Conservation (phyloP, 495 filamentous ascomycete genomes). For the Penicillium pancosmium region DNA sequence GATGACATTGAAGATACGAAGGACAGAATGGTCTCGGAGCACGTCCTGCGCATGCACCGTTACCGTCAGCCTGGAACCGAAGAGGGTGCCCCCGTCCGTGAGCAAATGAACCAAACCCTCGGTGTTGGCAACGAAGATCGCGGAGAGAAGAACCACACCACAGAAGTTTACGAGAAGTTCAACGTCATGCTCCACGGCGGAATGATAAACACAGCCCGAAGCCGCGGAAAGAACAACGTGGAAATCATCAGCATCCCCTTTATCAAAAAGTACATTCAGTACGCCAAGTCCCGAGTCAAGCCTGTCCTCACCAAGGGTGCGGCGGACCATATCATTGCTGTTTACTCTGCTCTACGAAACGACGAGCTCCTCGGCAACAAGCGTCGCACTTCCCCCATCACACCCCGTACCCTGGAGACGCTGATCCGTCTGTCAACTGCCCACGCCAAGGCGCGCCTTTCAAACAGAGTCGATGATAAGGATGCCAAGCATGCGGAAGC, state of each 20-base stretch:
- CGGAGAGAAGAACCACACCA: constrained; percentile 69
- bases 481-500: constrained; percentile 88
- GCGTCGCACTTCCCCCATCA: constrained; percentile 91
- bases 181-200: constrained; percentile 95
- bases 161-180: constrained; percentile 95
- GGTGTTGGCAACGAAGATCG: constrained; percentile 86
- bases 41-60: constrained; percentile 95
- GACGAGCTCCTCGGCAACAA: constrained; percentile 95
- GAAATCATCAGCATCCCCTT: constrained; percentile 98
- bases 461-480: constrained; percentile 87
- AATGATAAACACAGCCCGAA: constrained; percentile 74
- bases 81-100: constrained; percentile 92
- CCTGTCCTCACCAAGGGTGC: constrained; percentile 91
- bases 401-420: constrained; percentile 95
- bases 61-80: constrained; percentile 94
- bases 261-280: constrained; percentile 99
- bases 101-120: constrained; percentile 81
- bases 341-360: constrained; percentile 93
- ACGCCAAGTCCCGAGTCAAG: constrained; percentile 91
- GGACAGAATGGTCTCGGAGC: constrained; percentile 91
- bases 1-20: constrained; percentile 95
- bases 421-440: constrained; percentile 96
- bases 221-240: constrained; percentile 70
- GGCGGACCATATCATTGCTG: constrained; percentile 85
- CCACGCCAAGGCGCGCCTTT: constrained; percentile 91